Conservation (phyloP, 176 grass and related monocot species). For the Oryza punctata region DNA sequence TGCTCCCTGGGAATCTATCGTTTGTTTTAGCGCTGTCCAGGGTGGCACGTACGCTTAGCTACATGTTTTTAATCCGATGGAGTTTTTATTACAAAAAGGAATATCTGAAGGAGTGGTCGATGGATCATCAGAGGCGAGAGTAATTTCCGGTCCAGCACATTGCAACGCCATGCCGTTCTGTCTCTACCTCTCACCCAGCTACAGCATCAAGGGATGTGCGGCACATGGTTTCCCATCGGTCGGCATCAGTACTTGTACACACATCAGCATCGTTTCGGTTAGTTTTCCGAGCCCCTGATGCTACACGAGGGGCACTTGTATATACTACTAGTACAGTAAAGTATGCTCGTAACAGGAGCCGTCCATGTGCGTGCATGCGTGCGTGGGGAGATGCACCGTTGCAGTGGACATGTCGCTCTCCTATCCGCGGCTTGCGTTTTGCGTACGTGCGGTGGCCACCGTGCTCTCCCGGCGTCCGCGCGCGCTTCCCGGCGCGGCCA, state of each 20-base stretch:
- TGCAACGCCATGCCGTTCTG: not conserved
- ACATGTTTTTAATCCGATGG: no score
- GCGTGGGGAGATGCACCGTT: not conserved
- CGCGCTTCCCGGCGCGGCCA: slow-evolving; percentile 1
- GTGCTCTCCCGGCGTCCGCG: not conserved
- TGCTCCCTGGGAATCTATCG: not conserved
- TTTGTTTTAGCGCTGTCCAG: slow-evolving; percentile 15
- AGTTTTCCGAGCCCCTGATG: not conserved
- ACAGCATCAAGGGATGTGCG: not conserved
- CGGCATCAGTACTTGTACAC: not conserved
- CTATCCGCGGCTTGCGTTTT: not conserved
- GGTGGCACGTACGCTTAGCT: slow-evolving; percentile 17
- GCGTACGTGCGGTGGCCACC: not conserved
- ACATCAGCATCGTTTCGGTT: not conserved
- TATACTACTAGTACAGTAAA: not conserved
- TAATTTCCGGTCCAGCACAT: not conserved
- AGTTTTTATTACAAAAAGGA: not conserved
- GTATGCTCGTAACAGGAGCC: not conserved
- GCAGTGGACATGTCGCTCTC: not conserved
- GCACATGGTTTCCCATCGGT: slow-evolving; percentile 21
- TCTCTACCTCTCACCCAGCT: not conserved
- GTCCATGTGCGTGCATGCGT: slow-evolving; percentile 10
- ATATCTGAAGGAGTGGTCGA: not conserved
- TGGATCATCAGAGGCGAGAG: not conserved
- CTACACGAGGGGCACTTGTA: not conserved